These are phyloP conservation scores for Glycine latifolia DNA, from an alignment of 306 rosid species.

Conservation along the genomic window DNA sequence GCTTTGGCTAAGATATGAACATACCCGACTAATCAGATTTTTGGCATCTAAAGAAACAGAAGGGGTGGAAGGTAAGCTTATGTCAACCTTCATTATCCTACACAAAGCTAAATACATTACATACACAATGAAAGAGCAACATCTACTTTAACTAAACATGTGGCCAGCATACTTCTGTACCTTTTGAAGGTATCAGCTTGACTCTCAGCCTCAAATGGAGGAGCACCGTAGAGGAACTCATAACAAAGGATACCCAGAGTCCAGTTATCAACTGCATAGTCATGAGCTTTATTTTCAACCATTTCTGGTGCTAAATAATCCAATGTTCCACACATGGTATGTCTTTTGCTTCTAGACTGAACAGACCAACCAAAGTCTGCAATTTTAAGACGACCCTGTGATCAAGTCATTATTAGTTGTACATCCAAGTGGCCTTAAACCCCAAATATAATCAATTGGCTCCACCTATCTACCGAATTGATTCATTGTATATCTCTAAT, in stretches of 20 bases:
- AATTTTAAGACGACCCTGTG: constrained; percentile 87
- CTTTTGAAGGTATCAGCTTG: constrained; percentile 82
- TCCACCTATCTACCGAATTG: background rate
- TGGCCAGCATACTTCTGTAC: constrained; percentile 37
- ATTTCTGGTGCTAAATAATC: constrained; percentile 94
- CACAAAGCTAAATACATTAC: constrained; percentile 36
- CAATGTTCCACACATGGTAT: constrained; percentile 95
- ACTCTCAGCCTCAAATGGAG: constrained; percentile 94
- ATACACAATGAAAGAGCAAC: background rate
- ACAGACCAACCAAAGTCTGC: constrained; percentile 99
- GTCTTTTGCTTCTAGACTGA: constrained; percentile 80
- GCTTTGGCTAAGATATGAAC: background rate
- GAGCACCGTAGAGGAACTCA: constrained; percentile 87
- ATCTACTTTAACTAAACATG: constrained; percentile 11
- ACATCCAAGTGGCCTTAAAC: background rate
- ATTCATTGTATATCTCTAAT: background rate
- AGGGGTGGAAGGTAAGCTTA: constrained; percentile 72
- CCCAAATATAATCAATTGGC: background rate
- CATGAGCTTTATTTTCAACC: constrained; percentile 90
- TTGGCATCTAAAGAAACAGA: no score
- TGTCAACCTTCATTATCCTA: constrained; percentile 80
- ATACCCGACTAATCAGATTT: no score
- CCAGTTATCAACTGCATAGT: constrained; percentile 91
- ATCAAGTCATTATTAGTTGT: constrained; percentile 23
- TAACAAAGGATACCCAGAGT: constrained; percentile 87